Evolutionary conservation across 345 rosid species (phyloP).

Genomic region (Gossypium longicalyx): DNA sequence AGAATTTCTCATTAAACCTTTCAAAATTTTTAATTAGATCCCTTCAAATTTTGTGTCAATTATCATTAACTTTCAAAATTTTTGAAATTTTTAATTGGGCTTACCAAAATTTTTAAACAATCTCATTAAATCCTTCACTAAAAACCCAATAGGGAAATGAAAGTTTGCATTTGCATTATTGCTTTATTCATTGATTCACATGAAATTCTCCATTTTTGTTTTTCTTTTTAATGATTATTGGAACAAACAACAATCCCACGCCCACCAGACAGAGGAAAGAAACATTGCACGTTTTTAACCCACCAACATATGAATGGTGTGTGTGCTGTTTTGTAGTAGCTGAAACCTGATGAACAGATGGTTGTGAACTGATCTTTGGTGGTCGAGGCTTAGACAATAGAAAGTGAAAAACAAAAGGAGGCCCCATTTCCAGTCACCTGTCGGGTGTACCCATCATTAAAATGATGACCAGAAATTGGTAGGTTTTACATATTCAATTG

Average conservation of each 20-base stretch:
- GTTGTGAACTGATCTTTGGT: background rate
- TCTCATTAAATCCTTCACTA: too few species aligned
- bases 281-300: conserved; percentile 9
- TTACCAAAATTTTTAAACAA: too few species aligned
- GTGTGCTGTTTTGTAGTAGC: background rate
- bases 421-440: background rate
- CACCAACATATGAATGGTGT: background rate
- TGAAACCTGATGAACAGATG: background rate
- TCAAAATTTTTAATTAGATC: too few species aligned
- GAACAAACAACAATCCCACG: background rate
- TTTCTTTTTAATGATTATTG: background rate
- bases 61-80: too few species aligned
- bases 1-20: too few species aligned
- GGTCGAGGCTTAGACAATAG: background rate
- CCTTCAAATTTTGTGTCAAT: too few species aligned
- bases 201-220: background rate
- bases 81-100: too few species aligned
- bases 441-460: background rate
- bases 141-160: conserved; percentile 10
- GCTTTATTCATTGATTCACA: conserved; percentile 10
- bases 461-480: background rate
- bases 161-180: conserved; percentile 16
- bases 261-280: conserved; percentile 1
- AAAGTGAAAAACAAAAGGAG: background rate
- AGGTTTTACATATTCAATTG: background rate